These are phyloP conservation scores for Mortierella alpina DNA, from an alignment of 192 early-diverging fungal genomes.

Conservation along the genomic window DNA sequence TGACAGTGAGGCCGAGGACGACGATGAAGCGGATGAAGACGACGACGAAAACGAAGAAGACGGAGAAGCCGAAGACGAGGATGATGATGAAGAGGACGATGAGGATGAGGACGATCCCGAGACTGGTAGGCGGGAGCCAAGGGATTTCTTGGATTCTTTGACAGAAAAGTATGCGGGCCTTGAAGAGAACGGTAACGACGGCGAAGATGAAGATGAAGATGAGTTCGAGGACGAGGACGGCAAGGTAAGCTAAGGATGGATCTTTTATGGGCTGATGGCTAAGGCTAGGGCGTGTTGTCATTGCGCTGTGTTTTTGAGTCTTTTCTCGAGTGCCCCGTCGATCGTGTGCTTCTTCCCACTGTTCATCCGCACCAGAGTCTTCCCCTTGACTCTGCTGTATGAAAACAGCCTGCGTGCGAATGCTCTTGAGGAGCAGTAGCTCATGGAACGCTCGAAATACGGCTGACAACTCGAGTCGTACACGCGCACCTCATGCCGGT, in stretches of 20 bases:
- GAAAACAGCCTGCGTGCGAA: no score
- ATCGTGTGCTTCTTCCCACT: no score
- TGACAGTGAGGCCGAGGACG: constrained; percentile 37
- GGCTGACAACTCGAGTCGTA: no score
- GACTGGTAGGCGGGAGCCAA: constrained; percentile 8
- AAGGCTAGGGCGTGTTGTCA: no score
- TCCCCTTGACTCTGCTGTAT: no score
- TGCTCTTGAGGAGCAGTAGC: no score
- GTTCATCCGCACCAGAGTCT: no score
- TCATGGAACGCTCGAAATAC: no score
- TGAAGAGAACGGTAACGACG: constrained; percentile 25
- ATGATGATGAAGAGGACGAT: constrained; percentile 25
- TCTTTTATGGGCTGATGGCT: no score
- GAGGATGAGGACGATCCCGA: constrained; percentile 32
- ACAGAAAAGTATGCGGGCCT: constrained; percentile 31
- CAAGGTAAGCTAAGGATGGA: constrained; percentile 19
- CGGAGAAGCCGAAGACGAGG: constrained; percentile 30
- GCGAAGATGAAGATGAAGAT: constrained; percentile 38
- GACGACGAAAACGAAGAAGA: constrained; percentile 21
- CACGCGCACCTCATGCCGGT: no score
- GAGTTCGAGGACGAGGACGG: constrained; percentile 23
- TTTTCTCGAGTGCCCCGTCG: no score
- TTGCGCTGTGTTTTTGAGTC: no score
- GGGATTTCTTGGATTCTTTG: constrained; percentile 24
- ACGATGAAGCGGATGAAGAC: constrained; percentile 28